phyloP scores from a whole-genome alignment of 345 rosid species.

The Adansonia digitata region DNA sequence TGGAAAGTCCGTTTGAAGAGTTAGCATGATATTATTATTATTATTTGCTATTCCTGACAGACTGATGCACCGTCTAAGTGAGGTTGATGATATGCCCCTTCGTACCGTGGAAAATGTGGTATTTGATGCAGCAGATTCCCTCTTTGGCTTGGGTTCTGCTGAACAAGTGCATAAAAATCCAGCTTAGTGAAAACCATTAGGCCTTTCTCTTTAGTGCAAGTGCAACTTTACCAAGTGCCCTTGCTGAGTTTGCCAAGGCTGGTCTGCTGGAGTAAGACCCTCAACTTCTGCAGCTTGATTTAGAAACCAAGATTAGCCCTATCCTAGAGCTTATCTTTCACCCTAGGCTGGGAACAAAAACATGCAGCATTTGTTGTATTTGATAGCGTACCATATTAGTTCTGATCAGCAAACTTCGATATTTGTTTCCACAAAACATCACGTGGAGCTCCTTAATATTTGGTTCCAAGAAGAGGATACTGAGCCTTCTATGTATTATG shows the following conservation, averaged over 20 bases:
- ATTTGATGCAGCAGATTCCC: slow-evolving; percentile 92
- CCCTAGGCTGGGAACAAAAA: slow-evolving; percentile 84
- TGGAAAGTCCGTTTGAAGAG: slow-evolving; percentile 92
- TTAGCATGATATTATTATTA: slow-evolving; percentile 79
- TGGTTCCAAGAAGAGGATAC: slow-evolving; percentile 78
- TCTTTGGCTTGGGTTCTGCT: slow-evolving; percentile 89
- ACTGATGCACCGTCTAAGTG: slow-evolving; percentile 85
- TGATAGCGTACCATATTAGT: slow-evolving; percentile 75
- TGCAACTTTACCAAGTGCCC: slow-evolving; percentile 94
- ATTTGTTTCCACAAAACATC: slow-evolving; percentile 96
- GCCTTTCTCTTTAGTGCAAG: slow-evolving; percentile 93
- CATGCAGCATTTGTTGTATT: slow-evolving; percentile 72
- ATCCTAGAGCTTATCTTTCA: slow-evolving; percentile 69
- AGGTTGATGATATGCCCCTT: slow-evolving; percentile 87
- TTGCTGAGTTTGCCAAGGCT: slow-evolving; percentile 94
- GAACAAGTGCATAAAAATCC: slow-evolving; percentile 83
- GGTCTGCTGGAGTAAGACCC: slow-evolving; percentile 94
- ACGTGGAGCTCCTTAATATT: slow-evolving; percentile 81
- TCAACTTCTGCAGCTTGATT: slow-evolving; percentile 82
- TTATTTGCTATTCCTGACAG: slow-evolving; percentile 97
- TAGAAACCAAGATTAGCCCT: slow-evolving; percentile 91
- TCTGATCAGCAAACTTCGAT: slow-evolving; percentile 73
- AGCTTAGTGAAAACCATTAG: slow-evolving; percentile 87
- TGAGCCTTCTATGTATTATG: slow-evolving; percentile 84
- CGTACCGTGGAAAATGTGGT: slow-evolving; percentile 86